Base-by-base conservation (phyloP, 164 flowering plant genomes). In the Tetrastigma voinierianum region DNA sequence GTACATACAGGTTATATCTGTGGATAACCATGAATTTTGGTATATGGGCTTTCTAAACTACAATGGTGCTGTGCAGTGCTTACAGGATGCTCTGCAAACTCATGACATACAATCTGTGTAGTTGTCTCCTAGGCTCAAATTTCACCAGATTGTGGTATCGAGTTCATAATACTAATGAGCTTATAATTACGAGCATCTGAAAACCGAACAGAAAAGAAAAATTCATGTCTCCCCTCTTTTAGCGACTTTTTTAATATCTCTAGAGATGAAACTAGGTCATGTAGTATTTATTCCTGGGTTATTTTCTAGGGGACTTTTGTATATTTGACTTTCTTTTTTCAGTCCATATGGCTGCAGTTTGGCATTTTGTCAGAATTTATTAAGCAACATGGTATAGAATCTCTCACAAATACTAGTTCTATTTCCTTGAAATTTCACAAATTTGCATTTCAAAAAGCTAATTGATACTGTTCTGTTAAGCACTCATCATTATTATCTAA, bases 21-120 rank as follows among this genome's bases (percentile, higher is more conserved):
- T 83, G 10, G 90, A 86, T 62, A 71, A 77, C 51, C 90, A 83
- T 65, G 90, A 86, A 62, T 86, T 86, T 73, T 86, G 90, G 90
- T 83, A 70, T 76, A 80, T 86, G 90, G 87, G 87, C 17, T 86
- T 83, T 60, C 58, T 86, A 45, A 76, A 80, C 79, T 86, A 83
- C 53, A 72, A 72, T 0, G 70, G 77, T 49, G 90, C 87, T 40
- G 82, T 77, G 21, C 16, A 67, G 10, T 58, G 53, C 70, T 66
- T 86, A 40, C 75, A 68, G 62, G 81, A 74, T 23, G 74, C 80
- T 52, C 67, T 72, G 66, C 67, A 76, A 69, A 55, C 68, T 4
- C 60, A 57, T 18, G 59, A 56, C 58, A 10, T 45, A 7, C 76
- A 78, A 46, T 60, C 78, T 14, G 81, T 76, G 59, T 81, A 74